These are phyloP conservation scores for Aspergillus persii DNA, from an alignment of 2,329 filamentous ascomycete species.

Conservation along the genomic window DNA sequence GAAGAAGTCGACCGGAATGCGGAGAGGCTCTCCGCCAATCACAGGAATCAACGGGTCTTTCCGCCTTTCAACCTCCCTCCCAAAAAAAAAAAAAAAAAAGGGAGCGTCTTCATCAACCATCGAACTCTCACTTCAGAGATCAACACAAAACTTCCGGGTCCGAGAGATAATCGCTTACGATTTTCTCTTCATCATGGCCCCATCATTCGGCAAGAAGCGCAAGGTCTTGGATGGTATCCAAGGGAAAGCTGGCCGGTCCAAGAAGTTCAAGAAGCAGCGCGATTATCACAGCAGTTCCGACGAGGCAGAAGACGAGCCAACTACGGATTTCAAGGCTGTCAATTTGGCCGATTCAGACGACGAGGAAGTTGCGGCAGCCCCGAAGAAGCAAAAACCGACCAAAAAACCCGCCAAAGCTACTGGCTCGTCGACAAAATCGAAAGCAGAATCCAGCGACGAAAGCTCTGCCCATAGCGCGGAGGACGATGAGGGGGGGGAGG, in stretches of 20 bases:
- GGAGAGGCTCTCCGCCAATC: conserved; percentile 33
- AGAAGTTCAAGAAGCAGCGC: conserved; percentile 62
- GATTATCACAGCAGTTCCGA: conserved; percentile 63
- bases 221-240: conserved; percentile 60
- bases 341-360: conserved; percentile 49
- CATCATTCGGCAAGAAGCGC: conserved; percentile 49
- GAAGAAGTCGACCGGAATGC: conserved; percentile 22
- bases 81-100: conserved; percentile 22
- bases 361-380: conserved; percentile 26
- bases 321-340: conserved; percentile 49
- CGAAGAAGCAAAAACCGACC: conserved; percentile 19
- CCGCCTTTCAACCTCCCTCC: conserved; percentile 27
- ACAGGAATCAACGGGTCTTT: conserved; percentile 22
- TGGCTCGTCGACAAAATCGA: conserved; percentile 18
- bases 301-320: conserved; percentile 51
- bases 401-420: conserved; percentile 19
- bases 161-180: conserved; percentile 5
- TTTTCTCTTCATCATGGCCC: conserved; percentile 36
- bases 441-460: conserved; percentile 17
- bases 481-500: conserved; percentile 24
- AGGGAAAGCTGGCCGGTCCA: conserved; percentile 51
- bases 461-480: conserved; percentile 22
- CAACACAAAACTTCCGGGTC: neutral
- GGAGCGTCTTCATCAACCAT: conserved; percentile 5
- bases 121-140: neutral